Percentiles rank a stretch among this genome's conserved stretches.
Evolutionary conservation across 1,284 basidiomycete species (phyloP).

Genomic region (Fomitiporia mediterranea): DNA sequence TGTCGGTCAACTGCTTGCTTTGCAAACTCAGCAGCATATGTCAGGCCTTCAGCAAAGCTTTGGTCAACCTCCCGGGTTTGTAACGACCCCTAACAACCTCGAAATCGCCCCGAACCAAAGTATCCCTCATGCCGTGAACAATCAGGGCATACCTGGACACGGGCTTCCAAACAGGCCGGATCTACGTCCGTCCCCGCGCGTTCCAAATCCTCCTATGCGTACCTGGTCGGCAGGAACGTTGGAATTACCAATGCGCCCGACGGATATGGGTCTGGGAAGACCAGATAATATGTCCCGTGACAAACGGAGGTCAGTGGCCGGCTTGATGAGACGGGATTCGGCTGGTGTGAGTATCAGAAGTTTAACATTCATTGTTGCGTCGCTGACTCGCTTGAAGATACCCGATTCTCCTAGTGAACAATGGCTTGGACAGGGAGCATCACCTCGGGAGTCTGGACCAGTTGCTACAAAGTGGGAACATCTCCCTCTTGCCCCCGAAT

Average conservation of each 20-base stretch:
- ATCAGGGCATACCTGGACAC: slow-evolving; percentile 45
- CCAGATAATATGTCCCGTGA: slow-evolving; percentile 39
- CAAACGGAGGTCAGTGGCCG: slow-evolving; percentile 72
- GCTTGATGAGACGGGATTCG: slow-evolving; percentile 69
- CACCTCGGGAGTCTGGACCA: slow-evolving; percentile 72
- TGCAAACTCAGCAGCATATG: slow-evolving; percentile 68
- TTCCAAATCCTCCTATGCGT: slow-evolving; percentile 64
- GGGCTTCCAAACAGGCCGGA: slow-evolving; percentile 59
- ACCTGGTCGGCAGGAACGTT: slow-evolving; percentile 79
- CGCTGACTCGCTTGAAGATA: slow-evolving; percentile 33
- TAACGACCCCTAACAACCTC: slow-evolving; percentile 24
- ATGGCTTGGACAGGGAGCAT: slow-evolving; percentile 40
- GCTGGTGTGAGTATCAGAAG: slow-evolving; percentile 49
- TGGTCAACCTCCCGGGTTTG: slow-evolving; percentile 35
- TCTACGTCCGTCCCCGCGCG: slow-evolving; percentile 46
- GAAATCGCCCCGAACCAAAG: slow-evolving; percentile 42
- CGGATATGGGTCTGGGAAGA: slow-evolving; percentile 34
- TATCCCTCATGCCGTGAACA: slow-evolving; percentile 35
- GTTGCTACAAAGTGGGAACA: slow-evolving; percentile 97
- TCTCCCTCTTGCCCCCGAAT: slow-evolving; percentile 78
- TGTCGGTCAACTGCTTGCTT: slow-evolving; percentile 77
- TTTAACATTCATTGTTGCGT: neutral
- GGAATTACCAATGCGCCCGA: slow-evolving; percentile 59
- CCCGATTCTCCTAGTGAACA: slow-evolving; percentile 49
- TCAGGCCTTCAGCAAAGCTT: slow-evolving; percentile 39